phyloP scores from a whole-genome alignment of 1,284 basidiomycete genomes.

The Moniliophthora roreri region DNA sequence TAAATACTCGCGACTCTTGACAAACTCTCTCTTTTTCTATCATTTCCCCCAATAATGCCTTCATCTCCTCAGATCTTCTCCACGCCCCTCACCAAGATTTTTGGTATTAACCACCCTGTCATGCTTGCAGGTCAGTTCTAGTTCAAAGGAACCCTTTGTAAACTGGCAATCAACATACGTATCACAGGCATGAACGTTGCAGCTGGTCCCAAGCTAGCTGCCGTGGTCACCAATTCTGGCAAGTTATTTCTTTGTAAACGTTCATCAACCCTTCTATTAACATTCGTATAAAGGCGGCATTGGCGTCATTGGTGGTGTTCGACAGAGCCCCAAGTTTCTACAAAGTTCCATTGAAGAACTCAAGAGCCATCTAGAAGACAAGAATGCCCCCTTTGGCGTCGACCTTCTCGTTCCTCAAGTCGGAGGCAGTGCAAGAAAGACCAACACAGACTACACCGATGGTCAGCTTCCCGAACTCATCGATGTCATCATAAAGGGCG shows the following conservation, averaged over 20 bases:
- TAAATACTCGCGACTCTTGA: not conserved
- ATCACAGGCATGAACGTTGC: slow-evolving; percentile 74
- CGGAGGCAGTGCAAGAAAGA: slow-evolving; percentile 77
- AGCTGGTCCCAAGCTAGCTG: slow-evolving; percentile 75
- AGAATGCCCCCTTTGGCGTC: slow-evolving; percentile 78
- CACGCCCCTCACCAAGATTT: slow-evolving; percentile 66
- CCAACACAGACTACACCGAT: slow-evolving; percentile 80
- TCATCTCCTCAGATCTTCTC: slow-evolving; percentile 56
- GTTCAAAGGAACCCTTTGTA: too few species aligned
- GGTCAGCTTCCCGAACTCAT: slow-evolving; percentile 76
- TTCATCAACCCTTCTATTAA: not conserved
- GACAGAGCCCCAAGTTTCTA: slow-evolving; percentile 68
- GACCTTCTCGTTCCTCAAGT: slow-evolving; percentile 82
- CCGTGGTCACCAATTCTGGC: slow-evolving; percentile 73
- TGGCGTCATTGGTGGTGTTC: slow-evolving; percentile 82
- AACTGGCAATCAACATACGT: not conserved
- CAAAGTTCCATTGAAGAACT: slow-evolving; percentile 66
- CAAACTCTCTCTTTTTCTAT: slow-evolving; percentile 2
- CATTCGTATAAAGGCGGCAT: slow-evolving; percentile 54
- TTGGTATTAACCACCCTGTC: slow-evolving; percentile 82
- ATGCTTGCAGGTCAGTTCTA: slow-evolving; percentile 50
- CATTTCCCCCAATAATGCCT: slow-evolving; percentile 40
- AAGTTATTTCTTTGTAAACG: slow-evolving; percentile 33
- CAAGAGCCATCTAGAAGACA: slow-evolving; percentile 67
- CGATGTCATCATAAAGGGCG: slow-evolving; percentile 78